Evolutionary conservation across 345 rosid genomes (phyloP), one percentile per base, ranked within the genome.

Genomic region (Heritiera littoralis): DNA sequence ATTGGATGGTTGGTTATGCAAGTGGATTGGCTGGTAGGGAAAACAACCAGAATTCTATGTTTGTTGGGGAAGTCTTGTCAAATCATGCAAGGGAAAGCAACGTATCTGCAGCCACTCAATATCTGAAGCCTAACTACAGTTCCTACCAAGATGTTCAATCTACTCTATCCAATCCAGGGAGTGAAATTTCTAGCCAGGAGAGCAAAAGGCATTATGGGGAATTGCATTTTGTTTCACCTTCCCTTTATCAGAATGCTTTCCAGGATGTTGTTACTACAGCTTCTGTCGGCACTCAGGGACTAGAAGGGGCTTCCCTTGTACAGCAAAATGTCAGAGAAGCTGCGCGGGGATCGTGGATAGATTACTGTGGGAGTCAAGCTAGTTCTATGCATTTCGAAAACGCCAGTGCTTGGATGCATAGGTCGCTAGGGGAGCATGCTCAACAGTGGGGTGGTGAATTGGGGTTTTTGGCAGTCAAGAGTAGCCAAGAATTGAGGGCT

Each of bases 1-100:
- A 86, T 66, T 87, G 86, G 94, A 75, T 72, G 85, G 83, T 76
- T 75, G 83, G 81, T 84, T 83, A 77, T 78, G 81, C 83, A 20
- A 83, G 83, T 86, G 89, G 87, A 45, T 82, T 78, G 9, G 59
- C 73, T 35, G 76, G 58, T 30, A 82, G 86, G 71, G 85, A 69
- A 70, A 63, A 52, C 68, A 84, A 83, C 78, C 87, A 84, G 30
- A 86, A 82, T 73, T 58, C 79, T 60, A 32, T 82, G 81, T 79
- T 78, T 76, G 79, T 71, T 20, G 84, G 83, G 43, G 84, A 83
- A 48, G 88, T 84, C 83, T 20, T 84, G 81, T 84, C 89, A 74
- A 88, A 81, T 83, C 83, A 83, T 82, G 79, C 75, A 60, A 82
- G 80, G 77, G 70, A 52, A 38, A 77, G 63, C 51, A 74, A 66